Conservation (phyloP, 75 land plant genomes). For the Adiantum capillusveneris region DNA sequence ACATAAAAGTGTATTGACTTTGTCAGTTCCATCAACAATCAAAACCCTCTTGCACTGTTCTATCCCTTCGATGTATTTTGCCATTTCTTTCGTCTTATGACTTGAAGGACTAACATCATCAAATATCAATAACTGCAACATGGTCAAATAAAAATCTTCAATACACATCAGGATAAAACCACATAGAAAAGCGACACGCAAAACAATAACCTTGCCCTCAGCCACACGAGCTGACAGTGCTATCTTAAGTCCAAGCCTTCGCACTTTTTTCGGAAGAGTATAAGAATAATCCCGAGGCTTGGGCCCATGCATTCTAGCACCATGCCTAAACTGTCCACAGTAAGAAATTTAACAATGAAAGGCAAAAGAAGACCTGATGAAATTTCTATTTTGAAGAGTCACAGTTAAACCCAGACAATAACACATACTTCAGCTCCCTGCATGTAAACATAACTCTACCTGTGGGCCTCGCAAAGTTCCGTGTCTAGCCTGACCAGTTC, state of each 20-base stretch:
- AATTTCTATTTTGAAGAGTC: no score
- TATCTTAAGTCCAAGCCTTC: slow-evolving; percentile 84
- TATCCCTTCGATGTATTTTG: slow-evolving; percentile 50
- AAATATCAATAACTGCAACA: slow-evolving; percentile 67
- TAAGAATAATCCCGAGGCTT: slow-evolving; percentile 88
- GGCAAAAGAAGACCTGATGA: no score
- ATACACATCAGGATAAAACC: background rate
- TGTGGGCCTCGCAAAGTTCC: slow-evolving; percentile 91
- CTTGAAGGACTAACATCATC: slow-evolving; percentile 60
- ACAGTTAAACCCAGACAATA: no score
- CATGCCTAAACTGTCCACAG: slow-evolving; percentile 75
- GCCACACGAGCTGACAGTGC: slow-evolving; percentile 91
- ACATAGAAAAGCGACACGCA: slow-evolving; percentile 2
- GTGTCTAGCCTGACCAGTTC: slow-evolving; percentile 90
- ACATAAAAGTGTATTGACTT: slow-evolving; percentile 29
- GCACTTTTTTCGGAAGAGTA: slow-evolving; percentile 83
- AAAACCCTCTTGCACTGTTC: slow-evolving; percentile 69
- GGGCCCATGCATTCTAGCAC: slow-evolving; percentile 87
- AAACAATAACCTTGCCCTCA: slow-evolving; percentile 75
- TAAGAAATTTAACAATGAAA: no score
- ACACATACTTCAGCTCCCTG: no score
- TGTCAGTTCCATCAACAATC: slow-evolving; percentile 71
- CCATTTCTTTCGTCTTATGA: slow-evolving; percentile 79
- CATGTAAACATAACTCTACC: slow-evolving; percentile 24
- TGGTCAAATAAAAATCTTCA: background rate